Percentiles rank a stretch among this genome's conserved stretches.
Conservation (phyloP, 306 rosid species). For the Boehmeria nivea region DNA sequence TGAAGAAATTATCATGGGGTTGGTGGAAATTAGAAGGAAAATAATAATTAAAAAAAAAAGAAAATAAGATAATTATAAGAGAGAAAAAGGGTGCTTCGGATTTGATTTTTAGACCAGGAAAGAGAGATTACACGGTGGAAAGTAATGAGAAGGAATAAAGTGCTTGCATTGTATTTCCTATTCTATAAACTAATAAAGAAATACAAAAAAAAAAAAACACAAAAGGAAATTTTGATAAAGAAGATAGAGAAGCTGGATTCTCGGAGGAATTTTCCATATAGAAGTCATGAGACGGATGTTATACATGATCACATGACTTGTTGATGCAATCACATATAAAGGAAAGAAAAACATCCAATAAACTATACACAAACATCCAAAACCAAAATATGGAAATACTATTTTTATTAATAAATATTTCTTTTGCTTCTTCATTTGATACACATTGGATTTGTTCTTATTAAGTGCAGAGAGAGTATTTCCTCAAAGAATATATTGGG, state of each 20-base stretch:
- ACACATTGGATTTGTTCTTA: background rate
- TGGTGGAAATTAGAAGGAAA: constrained; percentile 31
- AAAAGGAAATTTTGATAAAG: constrained; percentile 7
- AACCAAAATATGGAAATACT: constrained; percentile 1
- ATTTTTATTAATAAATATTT: background rate
- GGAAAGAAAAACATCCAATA: background rate
- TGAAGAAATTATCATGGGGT: constrained; percentile 34
- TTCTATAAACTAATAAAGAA: too few species aligned
- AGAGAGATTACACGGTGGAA: too few species aligned
- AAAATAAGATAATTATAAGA: too few species aligned
- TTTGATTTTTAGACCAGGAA: too few species aligned
- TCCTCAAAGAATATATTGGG: constrained; percentile 44
- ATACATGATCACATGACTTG: background rate
- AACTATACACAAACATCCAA: background rate
- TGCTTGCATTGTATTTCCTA: too few species aligned
- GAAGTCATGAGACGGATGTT: constrained; percentile 8
- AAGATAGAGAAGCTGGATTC: constrained; percentile 31
- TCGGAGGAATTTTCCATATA: constrained; percentile 17
- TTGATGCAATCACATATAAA: constrained; percentile 2
- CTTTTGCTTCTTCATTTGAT: background rate
- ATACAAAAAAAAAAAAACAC: background rate
- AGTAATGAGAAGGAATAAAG: too few species aligned
- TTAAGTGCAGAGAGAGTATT: constrained; percentile 5
- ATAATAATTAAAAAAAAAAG: constrained; percentile 12
- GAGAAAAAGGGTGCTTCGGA: background rate